Evolutionary conservation across 2,329 filamentous ascomycete genomes (phyloP), one percentile per base, ranked within the genome.

Genomic region (Alternaria tenuissima): DNA sequence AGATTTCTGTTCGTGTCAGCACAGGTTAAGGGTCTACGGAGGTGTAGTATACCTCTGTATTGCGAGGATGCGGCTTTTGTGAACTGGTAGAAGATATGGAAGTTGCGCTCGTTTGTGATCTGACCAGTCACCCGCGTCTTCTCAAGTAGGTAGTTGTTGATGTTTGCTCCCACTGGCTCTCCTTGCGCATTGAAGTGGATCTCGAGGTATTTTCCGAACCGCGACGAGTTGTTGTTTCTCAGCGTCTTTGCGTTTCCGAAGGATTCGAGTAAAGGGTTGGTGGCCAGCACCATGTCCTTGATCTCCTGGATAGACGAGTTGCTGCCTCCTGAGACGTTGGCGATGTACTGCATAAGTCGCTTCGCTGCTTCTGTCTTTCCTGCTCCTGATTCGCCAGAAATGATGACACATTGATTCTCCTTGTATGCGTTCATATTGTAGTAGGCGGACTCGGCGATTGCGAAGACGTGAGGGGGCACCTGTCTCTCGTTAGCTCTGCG

Each of bases 391-490:
- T 99, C 95, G 77, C 95, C 95, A 5, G 95, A 98, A 71, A 99
- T 99, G 80, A 99, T 99, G 69, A 99, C 94, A 82, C 95, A 98
- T 80, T 99, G 95, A 82, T 98, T 98, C 72, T 98, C 95, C 75
- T 93, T 93, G 85, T 99, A 99, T 47, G 94, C 94, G 80, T 98
- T 98, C 95, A 99, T 98, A 84, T 99, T 98, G 84, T 98, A 98
- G 84, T 99, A 99, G 56, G 94, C 81, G 7, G 94, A 91, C 81
- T 99, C 95, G 76, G 95, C 95, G 74, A 99, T 95, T 62, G 93
- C 94, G 79, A 97, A 99, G 70, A 99, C 95, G 80, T 99, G 95
- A 8, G 95, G 95, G 28, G 93, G 91, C 83, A 93, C 89, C 83
- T 78, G 54, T 24, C 32, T 16, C 36, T 32, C 22, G 53, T 76